phyloP scores from a whole-genome alignment of 2,329 filamentous ascomycete species.

The Aspergillus costaricaensis region DNA sequence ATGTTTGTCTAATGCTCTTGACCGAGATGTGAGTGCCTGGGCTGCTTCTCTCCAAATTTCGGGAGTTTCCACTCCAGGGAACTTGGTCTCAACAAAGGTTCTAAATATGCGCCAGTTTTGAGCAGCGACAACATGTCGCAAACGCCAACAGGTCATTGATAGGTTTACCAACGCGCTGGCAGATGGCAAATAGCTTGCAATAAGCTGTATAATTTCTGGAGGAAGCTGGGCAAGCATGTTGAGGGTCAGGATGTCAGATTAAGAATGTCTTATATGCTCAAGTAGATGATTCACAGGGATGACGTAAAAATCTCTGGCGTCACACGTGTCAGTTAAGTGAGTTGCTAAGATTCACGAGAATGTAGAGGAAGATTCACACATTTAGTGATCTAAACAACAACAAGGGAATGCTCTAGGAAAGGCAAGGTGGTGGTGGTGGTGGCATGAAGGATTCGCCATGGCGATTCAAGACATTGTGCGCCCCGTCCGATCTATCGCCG shows the following conservation, averaged over 20 bases:
- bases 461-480: slow-evolving; percentile 1
- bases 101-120: slow-evolving; percentile 52
- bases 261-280: background rate
- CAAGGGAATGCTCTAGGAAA: background rate
- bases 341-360: background rate
- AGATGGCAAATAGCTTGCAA: slow-evolving; percentile 47
- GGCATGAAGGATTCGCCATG: background rate
- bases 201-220: slow-evolving; percentile 46
- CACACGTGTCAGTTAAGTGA: background rate
- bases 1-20: slow-evolving; percentile 58
- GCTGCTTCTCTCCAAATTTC: slow-evolving; percentile 53
- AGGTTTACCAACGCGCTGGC: slow-evolving; percentile 49
- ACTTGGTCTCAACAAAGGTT: slow-evolving; percentile 50
- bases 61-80: slow-evolving; percentile 49
- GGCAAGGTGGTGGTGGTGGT: background rate
- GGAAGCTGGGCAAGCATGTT: slow-evolving; percentile 41
- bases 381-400: background rate
- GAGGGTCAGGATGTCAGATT: background rate
- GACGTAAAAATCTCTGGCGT: background rate
- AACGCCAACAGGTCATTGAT: slow-evolving; percentile 47
- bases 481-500: slow-evolving; percentile 6
- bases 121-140: slow-evolving; percentile 49
- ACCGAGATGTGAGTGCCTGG: slow-evolving; percentile 57
- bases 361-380: background rate
- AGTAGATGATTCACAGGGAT: background rate